These are phyloP conservation scores for Penicillium arizonense DNA, from an alignment of 495 filamentous ascomycete species.

Conservation along the genomic window DNA sequence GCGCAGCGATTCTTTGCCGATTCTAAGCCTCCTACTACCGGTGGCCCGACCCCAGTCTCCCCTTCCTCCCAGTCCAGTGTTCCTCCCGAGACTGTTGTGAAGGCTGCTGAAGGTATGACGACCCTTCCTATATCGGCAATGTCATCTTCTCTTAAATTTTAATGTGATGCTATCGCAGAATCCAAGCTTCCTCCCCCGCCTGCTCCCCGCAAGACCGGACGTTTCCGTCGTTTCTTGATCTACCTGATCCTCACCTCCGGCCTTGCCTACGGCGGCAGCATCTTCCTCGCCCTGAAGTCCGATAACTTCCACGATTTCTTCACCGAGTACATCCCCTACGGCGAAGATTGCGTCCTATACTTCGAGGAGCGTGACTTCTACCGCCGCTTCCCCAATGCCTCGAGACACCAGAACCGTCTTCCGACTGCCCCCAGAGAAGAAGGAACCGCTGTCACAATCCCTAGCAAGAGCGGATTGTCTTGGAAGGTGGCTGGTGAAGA, in stretches of 20 bases:
- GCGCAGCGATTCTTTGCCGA: conserved; percentile 47
- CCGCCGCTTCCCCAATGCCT: conserved; percentile 79
- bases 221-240: conserved; percentile 73
- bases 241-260: conserved; percentile 69
- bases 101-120: conserved; percentile 48
- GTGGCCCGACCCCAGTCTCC: conserved; percentile 38
- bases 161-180: conserved; percentile 19
- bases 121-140: conserved; percentile 18
- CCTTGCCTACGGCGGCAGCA: conserved; percentile 79
- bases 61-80: conserved; percentile 55
- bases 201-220: conserved; percentile 64
- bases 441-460: conserved; percentile 75
- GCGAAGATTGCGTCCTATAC: conserved; percentile 93
- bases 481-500: conserved; percentile 71
- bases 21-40: conserved; percentile 32
- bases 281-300: conserved; percentile 86
- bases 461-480: conserved; percentile 79
- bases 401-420: conserved; percentile 49
- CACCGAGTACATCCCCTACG: conserved; percentile 93
- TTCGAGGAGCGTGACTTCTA: conserved; percentile 95
- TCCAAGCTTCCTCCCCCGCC: conserved; percentile 26
- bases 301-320: conserved; percentile 99
- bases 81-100: conserved; percentile 59
- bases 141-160: conserved; percentile 6
- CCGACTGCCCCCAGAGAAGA: conserved; percentile 49